Conservation (phyloP, 176 grass and related monocot genomes). For the Oryza brachyantha region DNA sequence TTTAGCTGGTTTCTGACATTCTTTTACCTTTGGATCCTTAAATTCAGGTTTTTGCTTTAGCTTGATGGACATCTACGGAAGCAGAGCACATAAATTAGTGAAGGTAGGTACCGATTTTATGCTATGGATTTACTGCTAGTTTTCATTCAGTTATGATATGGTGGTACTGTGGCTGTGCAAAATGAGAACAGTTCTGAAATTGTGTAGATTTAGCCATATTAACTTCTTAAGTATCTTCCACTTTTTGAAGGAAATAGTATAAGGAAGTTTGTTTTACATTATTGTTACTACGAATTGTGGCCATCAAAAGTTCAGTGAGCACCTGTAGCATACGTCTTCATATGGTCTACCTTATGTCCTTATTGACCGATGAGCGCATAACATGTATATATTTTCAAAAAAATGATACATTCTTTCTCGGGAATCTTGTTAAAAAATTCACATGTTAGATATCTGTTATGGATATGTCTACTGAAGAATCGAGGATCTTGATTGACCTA, state of each 20-base stretch:
- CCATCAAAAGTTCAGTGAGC: background rate
- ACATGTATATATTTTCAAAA: background rate
- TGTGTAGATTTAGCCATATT: background rate
- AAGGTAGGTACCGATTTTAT: constrained; percentile 33
- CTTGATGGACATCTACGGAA: background rate
- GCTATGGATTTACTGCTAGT: background rate
- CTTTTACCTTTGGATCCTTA: background rate
- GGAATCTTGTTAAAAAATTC: background rate
- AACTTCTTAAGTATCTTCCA: background rate
- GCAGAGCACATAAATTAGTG: background rate
- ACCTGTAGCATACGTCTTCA: background rate
- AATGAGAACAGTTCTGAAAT: background rate
- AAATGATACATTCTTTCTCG: background rate
- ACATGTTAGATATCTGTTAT: background rate
- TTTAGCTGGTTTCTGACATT: background rate
- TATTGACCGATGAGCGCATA: background rate
- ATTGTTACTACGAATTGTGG: background rate
- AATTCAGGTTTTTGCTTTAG: constrained; percentile 29
- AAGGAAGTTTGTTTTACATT: background rate
- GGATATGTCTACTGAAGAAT: background rate
- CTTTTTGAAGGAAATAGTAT: background rate
- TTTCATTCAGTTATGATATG: background rate
- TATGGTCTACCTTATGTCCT: background rate
- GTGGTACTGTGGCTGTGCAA: background rate
- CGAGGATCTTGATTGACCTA: background rate